These are phyloP conservation scores for Apiotrichum gamsii DNA, from an alignment of 1,284 basidiomycete species.

Conservation along the genomic window DNA sequence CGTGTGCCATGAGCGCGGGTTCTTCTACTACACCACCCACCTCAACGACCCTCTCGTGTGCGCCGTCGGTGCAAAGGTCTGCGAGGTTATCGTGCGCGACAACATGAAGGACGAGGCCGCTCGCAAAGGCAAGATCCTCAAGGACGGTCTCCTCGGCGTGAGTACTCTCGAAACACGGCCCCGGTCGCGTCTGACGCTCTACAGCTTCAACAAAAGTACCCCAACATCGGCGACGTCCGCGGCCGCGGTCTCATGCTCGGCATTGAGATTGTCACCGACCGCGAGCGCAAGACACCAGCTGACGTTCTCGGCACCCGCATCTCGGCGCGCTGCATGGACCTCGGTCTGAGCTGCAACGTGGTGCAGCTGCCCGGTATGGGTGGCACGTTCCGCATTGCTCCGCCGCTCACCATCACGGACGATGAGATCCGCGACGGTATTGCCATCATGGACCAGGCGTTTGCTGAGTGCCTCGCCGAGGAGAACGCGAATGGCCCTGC, in stretches of 20 bases:
- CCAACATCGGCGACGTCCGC: conserved; percentile 65
- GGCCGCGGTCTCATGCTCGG: conserved; percentile 73
- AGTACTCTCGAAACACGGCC: conserved; percentile 1
- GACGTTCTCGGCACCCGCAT: conserved; percentile 44
- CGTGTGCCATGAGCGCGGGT: conserved; percentile 45
- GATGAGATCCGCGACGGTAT: conserved; percentile 56
- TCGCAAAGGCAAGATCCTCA: conserved; percentile 52
- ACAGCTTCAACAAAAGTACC: conserved; percentile 49
- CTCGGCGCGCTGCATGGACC: conserved; percentile 64
- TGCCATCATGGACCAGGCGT: conserved; percentile 55
- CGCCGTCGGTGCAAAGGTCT: conserved; percentile 59
- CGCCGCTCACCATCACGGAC: conserved; percentile 58
- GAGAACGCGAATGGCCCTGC: too few species aligned
- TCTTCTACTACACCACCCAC: conserved; percentile 36
- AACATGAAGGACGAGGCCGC: conserved; percentile 19
- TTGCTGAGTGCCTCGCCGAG: conserved; percentile 26
- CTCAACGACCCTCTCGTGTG: conserved; percentile 32
- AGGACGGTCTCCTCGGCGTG: conserved; percentile 23
- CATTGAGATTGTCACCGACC: conserved; percentile 63
- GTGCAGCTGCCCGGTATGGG: conserved; percentile 44
- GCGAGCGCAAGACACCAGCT: conserved; percentile 19
- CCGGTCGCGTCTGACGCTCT: not conserved
- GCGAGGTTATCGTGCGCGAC: conserved; percentile 58
- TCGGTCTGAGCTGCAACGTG: conserved; percentile 60
- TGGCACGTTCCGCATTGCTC: conserved; percentile 57